Conservation (phyloP, 2,329 filamentous ascomycete species). For the Byssochlamys sp. region DNA sequence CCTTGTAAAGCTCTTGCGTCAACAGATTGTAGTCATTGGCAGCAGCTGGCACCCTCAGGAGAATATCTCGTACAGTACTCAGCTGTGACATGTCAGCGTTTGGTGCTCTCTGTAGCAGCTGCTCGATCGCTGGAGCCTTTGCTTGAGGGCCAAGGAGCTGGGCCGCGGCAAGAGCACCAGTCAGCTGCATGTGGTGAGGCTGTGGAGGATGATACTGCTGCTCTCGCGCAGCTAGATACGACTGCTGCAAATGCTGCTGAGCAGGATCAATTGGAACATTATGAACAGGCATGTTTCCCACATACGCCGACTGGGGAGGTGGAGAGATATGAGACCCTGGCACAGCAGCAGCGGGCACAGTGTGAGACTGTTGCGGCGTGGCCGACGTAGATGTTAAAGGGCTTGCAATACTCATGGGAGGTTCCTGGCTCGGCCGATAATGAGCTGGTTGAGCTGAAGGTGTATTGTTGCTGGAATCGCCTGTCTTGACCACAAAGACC, state of each 20-base stretch:
- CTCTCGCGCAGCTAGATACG: not conserved
- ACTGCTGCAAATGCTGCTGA: conserved; percentile 6
- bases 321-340: conserved; percentile 13
- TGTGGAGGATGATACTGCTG: conserved; percentile 18
- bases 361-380: conserved; percentile 21
- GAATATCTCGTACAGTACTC: conserved; percentile 59
- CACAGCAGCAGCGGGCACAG: conserved; percentile 13
- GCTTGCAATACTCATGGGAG: conserved; percentile 21
- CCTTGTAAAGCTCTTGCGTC: conserved; percentile 32
- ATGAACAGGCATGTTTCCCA: conserved; percentile 8
- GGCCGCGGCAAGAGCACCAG: conserved; percentile 49
- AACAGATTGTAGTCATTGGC: conserved; percentile 46
- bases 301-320: conserved; percentile 14
- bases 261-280: conserved; percentile 10
- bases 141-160: conserved; percentile 57
- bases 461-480: conserved; percentile 31
- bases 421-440: conserved; percentile 28
- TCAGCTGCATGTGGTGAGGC: conserved; percentile 14
- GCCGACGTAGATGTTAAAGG: conserved; percentile 20
- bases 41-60: conserved; percentile 56
- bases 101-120: conserved; percentile 59
- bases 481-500: conserved; percentile 70
- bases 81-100: conserved; percentile 64
- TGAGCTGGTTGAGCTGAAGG: conserved; percentile 33
- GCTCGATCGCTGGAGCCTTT: conserved; percentile 55